Base-by-base conservation (phyloP, 352 stramenopile species). In the Phytophthora lateralis region DNA sequence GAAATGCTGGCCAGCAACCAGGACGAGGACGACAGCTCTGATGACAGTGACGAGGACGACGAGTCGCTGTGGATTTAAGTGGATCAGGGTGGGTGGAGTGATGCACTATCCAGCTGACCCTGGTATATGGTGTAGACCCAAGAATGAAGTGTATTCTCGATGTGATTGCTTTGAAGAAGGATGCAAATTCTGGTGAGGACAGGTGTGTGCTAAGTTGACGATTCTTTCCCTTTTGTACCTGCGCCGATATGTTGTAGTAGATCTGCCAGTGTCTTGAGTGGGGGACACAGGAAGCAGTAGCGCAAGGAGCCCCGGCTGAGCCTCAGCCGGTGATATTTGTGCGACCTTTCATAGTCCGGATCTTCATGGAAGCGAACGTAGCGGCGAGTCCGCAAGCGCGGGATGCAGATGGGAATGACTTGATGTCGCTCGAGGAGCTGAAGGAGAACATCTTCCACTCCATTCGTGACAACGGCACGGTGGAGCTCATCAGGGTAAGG, bases 401-500 rank as follows among this genome's bases (percentile, higher is more conserved):
- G n/a, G 46, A 69, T 49, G 52, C 18, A 0, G 57, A 72, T 44
- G 62, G 44, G 18, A 64, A 69, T 14, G 39, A 47, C 17, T 70
- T 75, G 44, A 76, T 90, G 74, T 78, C 80, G 52, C 65, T 90
- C 38, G 79, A 90, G 17, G 71, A 87, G 63, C 51, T 90, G 34
- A 89, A 86, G 55, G 68, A 84, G 49, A 71, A 77, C 44, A 90
- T 92, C 75, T 92, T 90, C 66, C 71, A 76, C 48, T 82, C 80
- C 6, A 78, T 92, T 34, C 75, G 75, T 9, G 80, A 90, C 44
- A 79, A 75, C 1, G 80, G 82, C 18, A 85, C 80, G 8, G 65
- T 89, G 45, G 82, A 91, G 27, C 55, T 75, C 17, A 82, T 91
- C 39, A 75, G 82, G 14, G 82, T 91, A 29, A 15, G 69, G 17